These are phyloP conservation scores for Polytrichum formosum DNA, from an alignment of 225 moss, liverwort and hornwort genomes.

Conservation along the genomic window DNA sequence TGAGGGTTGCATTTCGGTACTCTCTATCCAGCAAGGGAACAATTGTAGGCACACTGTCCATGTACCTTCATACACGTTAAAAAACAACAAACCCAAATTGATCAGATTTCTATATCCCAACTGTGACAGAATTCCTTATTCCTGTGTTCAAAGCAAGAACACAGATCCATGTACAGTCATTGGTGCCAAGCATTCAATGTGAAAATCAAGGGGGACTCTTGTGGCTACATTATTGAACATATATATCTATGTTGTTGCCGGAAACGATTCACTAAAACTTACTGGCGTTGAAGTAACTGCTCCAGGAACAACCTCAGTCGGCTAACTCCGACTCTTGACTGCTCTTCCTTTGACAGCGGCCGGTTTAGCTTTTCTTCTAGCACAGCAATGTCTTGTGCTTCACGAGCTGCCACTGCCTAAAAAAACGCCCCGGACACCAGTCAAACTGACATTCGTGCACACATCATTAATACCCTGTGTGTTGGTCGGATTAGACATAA, in stretches of 20 bases:
- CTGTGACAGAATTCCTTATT: too few species aligned
- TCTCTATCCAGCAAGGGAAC: constrained; percentile 90
- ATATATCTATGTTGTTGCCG: too few species aligned
- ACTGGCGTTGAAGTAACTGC: constrained; percentile 90
- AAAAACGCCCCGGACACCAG: not conserved
- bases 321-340: constrained; percentile 80
- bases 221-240: too few species aligned
- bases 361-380: constrained; percentile 95
- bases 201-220: too few species aligned
- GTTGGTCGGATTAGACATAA: too few species aligned
- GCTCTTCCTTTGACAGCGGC: constrained; percentile 73
- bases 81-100: not conserved
- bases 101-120: too few species aligned
- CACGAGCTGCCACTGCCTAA: constrained; percentile 80
- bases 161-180: too few species aligned
- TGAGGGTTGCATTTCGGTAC: constrained; percentile 64
- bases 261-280: constrained; percentile 10
- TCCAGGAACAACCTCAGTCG: constrained; percentile 89
- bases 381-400: constrained; percentile 76
- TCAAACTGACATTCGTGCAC: not conserved
- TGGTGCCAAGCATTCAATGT: too few species aligned
- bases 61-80: constrained; percentile 51
- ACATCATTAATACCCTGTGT: not conserved
- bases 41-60: constrained; percentile 91
- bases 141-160: too few species aligned